Evolutionary conservation across 148 eudicot species (phyloP).

Genomic region (Chenopodium suecicum): DNA sequence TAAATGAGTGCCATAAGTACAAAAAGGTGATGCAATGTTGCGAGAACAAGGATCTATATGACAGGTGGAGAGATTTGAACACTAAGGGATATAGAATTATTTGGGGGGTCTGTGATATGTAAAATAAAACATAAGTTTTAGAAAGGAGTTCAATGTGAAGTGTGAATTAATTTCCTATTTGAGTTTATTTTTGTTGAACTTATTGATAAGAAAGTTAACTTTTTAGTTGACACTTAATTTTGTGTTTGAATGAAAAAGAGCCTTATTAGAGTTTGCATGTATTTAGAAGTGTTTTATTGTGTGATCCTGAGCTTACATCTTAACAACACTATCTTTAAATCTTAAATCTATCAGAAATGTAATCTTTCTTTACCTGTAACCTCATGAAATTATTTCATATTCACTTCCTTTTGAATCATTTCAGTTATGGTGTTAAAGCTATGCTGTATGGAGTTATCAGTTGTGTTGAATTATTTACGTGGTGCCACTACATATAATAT

Average conservation of each 20-base stretch:
- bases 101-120: background rate
- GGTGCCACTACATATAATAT: background rate
- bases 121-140: too few relatives aligned
- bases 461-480: background rate
- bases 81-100: too few relatives aligned
- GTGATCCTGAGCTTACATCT: background rate
- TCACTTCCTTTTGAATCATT: background rate
- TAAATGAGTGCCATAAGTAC: too few relatives aligned
- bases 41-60: too few relatives aligned
- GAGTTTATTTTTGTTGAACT: too few relatives aligned
- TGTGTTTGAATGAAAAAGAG: background rate
- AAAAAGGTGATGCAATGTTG: too few relatives aligned
- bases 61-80: too few relatives aligned
- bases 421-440: background rate
- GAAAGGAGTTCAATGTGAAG: background rate
- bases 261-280: background rate
- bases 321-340: background rate
- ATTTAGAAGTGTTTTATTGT: background rate
- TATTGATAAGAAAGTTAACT: background rate
- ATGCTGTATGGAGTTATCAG: background rate
- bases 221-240: background rate
- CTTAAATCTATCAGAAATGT: background rate
- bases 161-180: background rate
- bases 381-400: background rate
- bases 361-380: background rate